These are phyloP conservation scores for Acanthamoeba quina DNA, from an alignment of 208 protist species.

Conservation along the genomic window DNA sequence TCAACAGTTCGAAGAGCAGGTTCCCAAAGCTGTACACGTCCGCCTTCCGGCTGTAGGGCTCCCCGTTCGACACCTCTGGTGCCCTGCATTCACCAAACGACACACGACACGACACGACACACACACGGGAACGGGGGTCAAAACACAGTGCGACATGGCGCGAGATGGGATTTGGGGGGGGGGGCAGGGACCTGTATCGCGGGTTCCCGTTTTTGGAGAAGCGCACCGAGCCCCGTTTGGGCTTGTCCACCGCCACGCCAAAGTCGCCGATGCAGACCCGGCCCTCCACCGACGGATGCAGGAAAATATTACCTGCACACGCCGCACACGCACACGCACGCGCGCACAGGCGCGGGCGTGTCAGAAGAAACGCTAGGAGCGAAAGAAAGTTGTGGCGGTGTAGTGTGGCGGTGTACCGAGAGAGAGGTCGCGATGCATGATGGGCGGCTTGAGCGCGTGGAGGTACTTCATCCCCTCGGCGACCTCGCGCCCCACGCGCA, in stretches of 20 bases:
- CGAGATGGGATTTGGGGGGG: neutral
- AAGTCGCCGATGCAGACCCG: slow-evolving; percentile 34
- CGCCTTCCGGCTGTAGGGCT: slow-evolving; percentile 44
- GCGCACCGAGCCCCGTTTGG: slow-evolving; percentile 37
- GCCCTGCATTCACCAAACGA: neutral
- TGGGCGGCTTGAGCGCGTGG: slow-evolving; percentile 59
- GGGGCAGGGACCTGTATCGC: neutral
- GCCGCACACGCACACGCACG: neutral
- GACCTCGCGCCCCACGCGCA: slow-evolving; percentile 1
- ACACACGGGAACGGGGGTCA: neutral
- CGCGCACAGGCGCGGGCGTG: neutral
- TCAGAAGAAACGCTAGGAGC: neutral
- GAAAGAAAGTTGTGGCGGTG: too few species aligned
- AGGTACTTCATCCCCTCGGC: slow-evolving; percentile 59
- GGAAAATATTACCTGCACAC: neutral
- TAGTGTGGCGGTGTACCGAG: neutral
- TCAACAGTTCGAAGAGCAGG: slow-evolving; percentile 56
- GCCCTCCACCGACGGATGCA: slow-evolving; percentile 27
- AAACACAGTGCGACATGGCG: neutral
- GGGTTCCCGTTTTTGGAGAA: slow-evolving; percentile 39
- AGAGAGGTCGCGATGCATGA: slow-evolving; percentile 51
- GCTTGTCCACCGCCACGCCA: slow-evolving; percentile 11
- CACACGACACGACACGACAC: too few species aligned
- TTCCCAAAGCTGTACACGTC: slow-evolving; percentile 64
- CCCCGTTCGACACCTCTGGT: slow-evolving; percentile 46